Conservation (phyloP, 2,329 filamentous ascomycete genomes). For the Escovopsis weberi region DNA sequence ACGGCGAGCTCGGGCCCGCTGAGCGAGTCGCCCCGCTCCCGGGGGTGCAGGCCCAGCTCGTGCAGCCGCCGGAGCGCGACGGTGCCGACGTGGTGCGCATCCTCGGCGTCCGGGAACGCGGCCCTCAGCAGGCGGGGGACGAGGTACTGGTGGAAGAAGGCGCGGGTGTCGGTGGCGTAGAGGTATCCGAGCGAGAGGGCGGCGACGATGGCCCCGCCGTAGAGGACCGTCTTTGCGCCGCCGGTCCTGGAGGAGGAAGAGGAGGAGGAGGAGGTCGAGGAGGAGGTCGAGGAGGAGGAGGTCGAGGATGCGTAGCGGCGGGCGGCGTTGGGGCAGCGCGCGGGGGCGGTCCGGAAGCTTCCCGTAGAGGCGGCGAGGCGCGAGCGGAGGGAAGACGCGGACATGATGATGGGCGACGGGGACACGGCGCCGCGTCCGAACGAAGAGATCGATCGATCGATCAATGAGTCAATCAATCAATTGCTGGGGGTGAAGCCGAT, state of each 20-base stretch:
- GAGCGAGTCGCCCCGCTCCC: slow-evolving; percentile 51
- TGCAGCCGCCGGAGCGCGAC: slow-evolving; percentile 57
- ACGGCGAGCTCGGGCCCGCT: slow-evolving; percentile 19
- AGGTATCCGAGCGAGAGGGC: slow-evolving; percentile 39
- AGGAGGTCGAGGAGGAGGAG: neutral
- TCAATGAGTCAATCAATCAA: too few relatives aligned
- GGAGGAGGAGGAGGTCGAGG: slow-evolving; percentile 3
- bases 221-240: slow-evolving; percentile 21
- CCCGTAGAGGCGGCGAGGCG: slow-evolving; percentile 1
- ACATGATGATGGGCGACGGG: slow-evolving; percentile 6
- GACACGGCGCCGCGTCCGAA: slow-evolving; percentile 5
- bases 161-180: slow-evolving; percentile 62
- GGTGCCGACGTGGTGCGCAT: slow-evolving; percentile 77
- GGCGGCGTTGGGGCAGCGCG: neutral
- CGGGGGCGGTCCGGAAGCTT: neutral
- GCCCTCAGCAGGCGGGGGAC: slow-evolving; percentile 51
- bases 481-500: too few relatives aligned
- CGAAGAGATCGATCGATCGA: slow-evolving; percentile 3
- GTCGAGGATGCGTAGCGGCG: neutral
- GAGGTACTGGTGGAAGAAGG: slow-evolving; percentile 53
- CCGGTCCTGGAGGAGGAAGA: slow-evolving; percentile 1
- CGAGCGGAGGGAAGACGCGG: slow-evolving; percentile 4
- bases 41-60: slow-evolving; percentile 59
- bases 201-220: slow-evolving; percentile 26
- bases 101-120: slow-evolving; percentile 64